These are phyloP conservation scores for Phialophora macrospora DNA, from an alignment of 2,329 filamentous ascomycete genomes.

Conservation along the genomic window DNA sequence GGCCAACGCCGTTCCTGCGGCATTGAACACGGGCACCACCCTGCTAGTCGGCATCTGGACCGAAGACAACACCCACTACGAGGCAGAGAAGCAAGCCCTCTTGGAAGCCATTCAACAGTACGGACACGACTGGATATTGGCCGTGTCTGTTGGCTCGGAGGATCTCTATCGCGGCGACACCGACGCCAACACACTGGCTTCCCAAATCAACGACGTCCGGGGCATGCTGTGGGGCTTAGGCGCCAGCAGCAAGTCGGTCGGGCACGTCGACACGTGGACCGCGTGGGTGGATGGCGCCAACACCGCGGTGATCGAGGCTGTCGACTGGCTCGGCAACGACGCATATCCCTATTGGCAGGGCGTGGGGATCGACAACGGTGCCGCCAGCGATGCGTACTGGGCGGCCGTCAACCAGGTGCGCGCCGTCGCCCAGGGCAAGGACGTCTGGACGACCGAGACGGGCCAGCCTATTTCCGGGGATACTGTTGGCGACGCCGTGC, in stretches of 20 bases:
- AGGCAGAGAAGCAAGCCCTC: conserved; percentile 65
- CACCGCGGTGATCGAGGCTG: conserved; percentile 63
- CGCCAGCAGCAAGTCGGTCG: conserved; percentile 58
- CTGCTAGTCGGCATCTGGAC: conserved; percentile 70
- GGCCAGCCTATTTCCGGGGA: conserved; percentile 80
- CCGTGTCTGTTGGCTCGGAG: conserved; percentile 69
- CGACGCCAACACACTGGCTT: conserved; percentile 47
- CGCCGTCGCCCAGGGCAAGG: conserved; percentile 63
- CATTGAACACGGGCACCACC: conserved; percentile 63
- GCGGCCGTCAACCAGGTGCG: conserved; percentile 44
- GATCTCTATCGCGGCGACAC: conserved; percentile 66
- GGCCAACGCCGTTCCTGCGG: conserved; percentile 59
- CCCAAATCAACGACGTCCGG: conserved; percentile 58
- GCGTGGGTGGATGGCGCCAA: conserved; percentile 65
- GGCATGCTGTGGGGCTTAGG: conserved; percentile 56
- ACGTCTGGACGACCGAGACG: conserved; percentile 86
- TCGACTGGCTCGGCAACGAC: conserved; percentile 69
- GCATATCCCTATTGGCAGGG: conserved; percentile 71
- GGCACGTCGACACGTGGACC: conserved; percentile 73
- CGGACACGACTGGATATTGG: conserved; percentile 65
- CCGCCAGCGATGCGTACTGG: conserved; percentile 60
- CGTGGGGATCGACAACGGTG: conserved; percentile 59
- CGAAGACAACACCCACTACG: conserved; percentile 56
- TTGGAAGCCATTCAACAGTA: conserved; percentile 60
- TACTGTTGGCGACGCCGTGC: conserved; percentile 64